Base-by-base conservation (phyloP, 352 stramenopile species). In the Phytophthora sansomeana region DNA sequence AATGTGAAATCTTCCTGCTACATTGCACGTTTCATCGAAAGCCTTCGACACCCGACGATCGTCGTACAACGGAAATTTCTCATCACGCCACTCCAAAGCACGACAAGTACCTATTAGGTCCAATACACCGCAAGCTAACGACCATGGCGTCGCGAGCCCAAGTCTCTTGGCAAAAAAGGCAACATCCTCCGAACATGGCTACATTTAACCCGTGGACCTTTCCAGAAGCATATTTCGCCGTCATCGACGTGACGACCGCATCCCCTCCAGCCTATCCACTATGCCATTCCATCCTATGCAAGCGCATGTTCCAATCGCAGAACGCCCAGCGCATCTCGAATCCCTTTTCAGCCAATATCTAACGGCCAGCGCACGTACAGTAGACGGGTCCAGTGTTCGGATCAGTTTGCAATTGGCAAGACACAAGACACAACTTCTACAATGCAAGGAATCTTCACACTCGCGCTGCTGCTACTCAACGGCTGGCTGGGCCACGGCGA, bases 391-490 rank as follows among this genome's bases (percentile, higher is more conserved):
- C 30, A 26, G 10, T 38, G 36, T 13, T 49, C 42, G 28, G 44
- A 48, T 54, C 62, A 71, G 56, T 67, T 67, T 26, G 39, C 56
- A 60, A 62, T 71, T 71, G 7, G 54, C n/a, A 47, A 21, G n/a
- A 24, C 28, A n/a, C 7, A 19, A 30, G 28, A 32, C 35, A 28
- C 26, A 38, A 43, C n/a, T 28, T 32, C 14, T 33, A 47, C n/a
- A 26, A 81, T 82, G 74, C 74, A 82, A 54, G 71, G 62, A 28
- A 66, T 82, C 59, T 82, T 82, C 67, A 75, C 71, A 19, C 67
- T 82, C 62, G 67, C 74, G 47, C 60, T 82, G 43, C 55, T 73
- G 42, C 67, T 73, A 32, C 71, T 82, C 24, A 80, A 75, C 57
- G 47, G 70, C 33, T 74, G 63, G 63, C 11, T 67, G 17, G 55